phyloP scores from a whole-genome alignment of 306 rosid species.

The Castanospermum australe region DNA sequence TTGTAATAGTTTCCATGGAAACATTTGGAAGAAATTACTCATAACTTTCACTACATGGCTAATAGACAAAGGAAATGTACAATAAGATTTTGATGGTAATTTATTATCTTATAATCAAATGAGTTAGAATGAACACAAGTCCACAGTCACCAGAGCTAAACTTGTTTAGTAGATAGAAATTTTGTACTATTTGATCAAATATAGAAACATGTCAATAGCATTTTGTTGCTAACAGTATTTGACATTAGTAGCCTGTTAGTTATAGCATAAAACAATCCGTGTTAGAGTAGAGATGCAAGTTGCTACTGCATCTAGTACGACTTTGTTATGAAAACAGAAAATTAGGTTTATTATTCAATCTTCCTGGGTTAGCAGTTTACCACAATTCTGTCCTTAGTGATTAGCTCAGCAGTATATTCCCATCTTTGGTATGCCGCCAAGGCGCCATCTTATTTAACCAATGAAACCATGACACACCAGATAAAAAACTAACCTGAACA shows the following conservation, averaged over 20 bases:
- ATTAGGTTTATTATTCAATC: neutral
- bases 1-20: neutral
- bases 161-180: neutral
- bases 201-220: neutral
- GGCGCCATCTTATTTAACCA: constrained; percentile 5
- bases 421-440: neutral
- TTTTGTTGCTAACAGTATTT: neutral
- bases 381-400: neutral
- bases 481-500: neutral
- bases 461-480: neutral
- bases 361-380: neutral
- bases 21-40: neutral
- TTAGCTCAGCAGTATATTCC: neutral
- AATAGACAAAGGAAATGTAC: neutral
- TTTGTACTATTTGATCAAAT: neutral
- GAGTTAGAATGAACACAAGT: neutral
- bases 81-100: neutral
- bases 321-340: neutral
- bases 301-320: neutral
- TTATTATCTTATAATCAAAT: neutral
- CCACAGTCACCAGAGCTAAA: neutral
- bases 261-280: neutral
- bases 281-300: neutral
- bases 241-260: neutral
- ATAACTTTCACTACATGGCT: neutral